These are phyloP conservation scores for Schwanniomyces polymorphus DNA, from an alignment of 805 yeast genomes.

Conservation along the genomic window DNA sequence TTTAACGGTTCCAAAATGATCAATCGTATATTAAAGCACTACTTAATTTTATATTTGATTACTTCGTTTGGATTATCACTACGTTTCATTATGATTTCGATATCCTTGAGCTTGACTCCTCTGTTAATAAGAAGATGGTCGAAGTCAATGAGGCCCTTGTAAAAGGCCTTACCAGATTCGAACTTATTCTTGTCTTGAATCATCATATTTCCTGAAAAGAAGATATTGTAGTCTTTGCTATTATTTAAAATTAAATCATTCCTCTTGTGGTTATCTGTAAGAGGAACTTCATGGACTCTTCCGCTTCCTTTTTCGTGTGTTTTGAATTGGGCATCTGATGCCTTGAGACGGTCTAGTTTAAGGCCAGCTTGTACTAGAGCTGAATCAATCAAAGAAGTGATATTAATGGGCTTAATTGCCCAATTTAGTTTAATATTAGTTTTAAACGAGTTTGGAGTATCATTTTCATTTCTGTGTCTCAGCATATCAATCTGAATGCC, in stretches of 20 bases:
- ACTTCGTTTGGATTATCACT: constrained; percentile 5
- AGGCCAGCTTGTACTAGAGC: constrained; percentile 22
- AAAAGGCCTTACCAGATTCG: constrained; percentile 18
- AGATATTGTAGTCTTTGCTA: constrained; percentile 20
- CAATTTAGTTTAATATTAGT: constrained; percentile 15
- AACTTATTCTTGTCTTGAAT: constrained; percentile 17
- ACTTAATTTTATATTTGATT: constrained; percentile 10
- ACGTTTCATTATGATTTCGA: constrained; percentile 15
- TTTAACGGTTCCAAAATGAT: not conserved
- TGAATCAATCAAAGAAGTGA: constrained; percentile 15
- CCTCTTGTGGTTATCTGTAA: not conserved
- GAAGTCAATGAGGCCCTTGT: constrained; percentile 29
- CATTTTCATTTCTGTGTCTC: not conserved
- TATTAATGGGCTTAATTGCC: constrained; percentile 26
- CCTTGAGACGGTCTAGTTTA: constrained; percentile 22
- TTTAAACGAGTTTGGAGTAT: not conserved
- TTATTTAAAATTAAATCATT: constrained; percentile 7
- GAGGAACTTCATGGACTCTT: constrained; percentile 23
- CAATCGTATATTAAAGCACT: not conserved
- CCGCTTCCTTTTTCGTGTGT: constrained; percentile 27
- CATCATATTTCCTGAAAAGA: constrained; percentile 23
- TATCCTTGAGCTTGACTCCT: constrained; percentile 26
- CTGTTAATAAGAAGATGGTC: constrained; percentile 29
- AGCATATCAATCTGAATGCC: constrained; percentile 24
- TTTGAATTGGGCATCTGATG: constrained; percentile 18